Evolutionary conservation across 768 basidiomycete species (phyloP).

Genomic region (Termitomyces sp.): DNA sequence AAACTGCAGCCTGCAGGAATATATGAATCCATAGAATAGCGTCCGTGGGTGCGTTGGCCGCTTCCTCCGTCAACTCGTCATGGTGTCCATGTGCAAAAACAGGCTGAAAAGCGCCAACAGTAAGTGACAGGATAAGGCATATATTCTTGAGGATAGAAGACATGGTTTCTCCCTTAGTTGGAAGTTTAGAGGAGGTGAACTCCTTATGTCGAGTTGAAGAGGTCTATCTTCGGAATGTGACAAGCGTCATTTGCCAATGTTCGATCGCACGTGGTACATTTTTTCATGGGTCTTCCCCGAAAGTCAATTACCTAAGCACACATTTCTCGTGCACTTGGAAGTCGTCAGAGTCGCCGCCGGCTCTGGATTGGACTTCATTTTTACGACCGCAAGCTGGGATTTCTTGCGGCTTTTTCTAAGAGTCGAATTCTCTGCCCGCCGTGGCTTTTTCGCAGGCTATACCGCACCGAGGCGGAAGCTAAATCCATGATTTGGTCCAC

Average conservation of each 20-base stretch:
- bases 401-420: conserved; percentile 2
- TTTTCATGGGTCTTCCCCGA: neutral
- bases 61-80: conserved; percentile 58
- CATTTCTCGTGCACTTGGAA: conserved; percentile 1
- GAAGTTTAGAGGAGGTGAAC: conserved; percentile 4
- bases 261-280: neutral
- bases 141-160: neutral
- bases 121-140: conserved; percentile 7
- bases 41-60: conserved; percentile 63
- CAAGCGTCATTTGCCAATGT: conserved; percentile 1
- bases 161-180: conserved; percentile 4
- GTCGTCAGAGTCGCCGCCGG: conserved; percentile 4
- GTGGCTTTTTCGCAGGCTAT: conserved; percentile 7
- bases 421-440: conserved; percentile 1
- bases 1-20: conserved; percentile 65
- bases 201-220: neutral
- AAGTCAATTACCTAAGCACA: conserved; percentile 5
- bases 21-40: conserved; percentile 81
- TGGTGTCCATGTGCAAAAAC: conserved; percentile 57
- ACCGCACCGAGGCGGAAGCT: conserved; percentile 3
- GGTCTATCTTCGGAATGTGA: conserved; percentile 6
- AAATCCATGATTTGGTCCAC: conserved; percentile 55
- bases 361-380: conserved; percentile 6
- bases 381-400: conserved; percentile 6
- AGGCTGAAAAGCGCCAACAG: conserved; percentile 2